Evolutionary conservation across 2,329 filamentous ascomycete genomes (phyloP).

Genomic region (Penicillium aurantiogriseum): DNA sequence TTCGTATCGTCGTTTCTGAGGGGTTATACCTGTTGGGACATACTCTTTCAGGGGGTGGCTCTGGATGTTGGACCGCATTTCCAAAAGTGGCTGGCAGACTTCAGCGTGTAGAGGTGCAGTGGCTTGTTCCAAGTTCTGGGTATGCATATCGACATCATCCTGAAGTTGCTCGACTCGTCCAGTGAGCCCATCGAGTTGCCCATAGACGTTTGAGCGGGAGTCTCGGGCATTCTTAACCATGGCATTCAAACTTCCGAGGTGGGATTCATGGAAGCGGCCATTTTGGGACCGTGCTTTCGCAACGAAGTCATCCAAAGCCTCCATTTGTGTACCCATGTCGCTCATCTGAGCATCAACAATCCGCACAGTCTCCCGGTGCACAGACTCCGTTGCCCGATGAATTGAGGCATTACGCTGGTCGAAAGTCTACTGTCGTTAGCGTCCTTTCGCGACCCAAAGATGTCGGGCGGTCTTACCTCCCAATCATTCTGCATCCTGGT

Average conservation of each 20-base stretch:
- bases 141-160: slow-evolving; percentile 63
- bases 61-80: slow-evolving; percentile 68
- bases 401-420: slow-evolving; percentile 81
- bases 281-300: slow-evolving; percentile 78
- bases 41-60: slow-evolving; percentile 72
- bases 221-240: slow-evolving; percentile 68
- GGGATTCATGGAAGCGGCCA: slow-evolving; percentile 69
- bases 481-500: slow-evolving; percentile 82
- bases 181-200: slow-evolving; percentile 68
- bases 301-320: slow-evolving; percentile 86
- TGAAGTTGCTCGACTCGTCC: slow-evolving; percentile 68
- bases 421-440: slow-evolving; percentile 55
- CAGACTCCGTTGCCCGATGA: slow-evolving; percentile 76
- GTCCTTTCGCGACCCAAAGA: neutral
- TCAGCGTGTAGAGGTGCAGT: slow-evolving; percentile 59
- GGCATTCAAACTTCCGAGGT: slow-evolving; percentile 63
- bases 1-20: slow-evolving; percentile 75
- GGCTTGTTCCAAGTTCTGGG: slow-evolving; percentile 57
- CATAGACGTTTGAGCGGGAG: slow-evolving; percentile 69
- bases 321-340: slow-evolving; percentile 85
- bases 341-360: slow-evolving; percentile 87
- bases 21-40: slow-evolving; percentile 78
- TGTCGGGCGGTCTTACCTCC: slow-evolving; percentile 56
- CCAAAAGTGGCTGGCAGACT: slow-evolving; percentile 67
- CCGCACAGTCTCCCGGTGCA: slow-evolving; percentile 84